phyloP scores from a whole-genome alignment of 176 grass and related monocot species.

The Aegilops bicornis region DNA sequence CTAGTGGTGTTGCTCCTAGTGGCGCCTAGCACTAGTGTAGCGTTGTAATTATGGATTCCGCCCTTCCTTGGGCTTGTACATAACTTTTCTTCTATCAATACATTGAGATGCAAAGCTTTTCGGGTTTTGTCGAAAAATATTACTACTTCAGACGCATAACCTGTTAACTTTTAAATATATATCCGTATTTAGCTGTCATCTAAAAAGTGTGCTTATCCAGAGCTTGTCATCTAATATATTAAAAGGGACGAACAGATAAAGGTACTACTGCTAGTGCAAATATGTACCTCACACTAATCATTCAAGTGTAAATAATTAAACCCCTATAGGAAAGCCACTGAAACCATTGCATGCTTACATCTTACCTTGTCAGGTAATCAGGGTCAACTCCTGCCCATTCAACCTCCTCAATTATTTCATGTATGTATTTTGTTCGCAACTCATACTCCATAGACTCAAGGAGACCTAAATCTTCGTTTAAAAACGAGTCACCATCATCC shows the following conservation, averaged over 20 bases:
- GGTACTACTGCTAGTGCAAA: not conserved
- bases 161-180: conserved; percentile 9
- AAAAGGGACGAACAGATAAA: conserved; percentile 24
- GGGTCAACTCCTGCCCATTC: conserved; percentile 75
- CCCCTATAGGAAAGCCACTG: not conserved
- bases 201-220: not conserved
- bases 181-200: conserved; percentile 6
- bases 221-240: conserved; percentile 1
- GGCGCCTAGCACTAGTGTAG: not conserved
- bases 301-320: conserved; percentile 31
- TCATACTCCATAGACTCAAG: conserved; percentile 90
- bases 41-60: not conserved
- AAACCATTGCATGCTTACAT: conserved; percentile 16
- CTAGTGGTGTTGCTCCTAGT: not conserved
- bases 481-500: conserved; percentile 66
- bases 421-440: conserved; percentile 74
- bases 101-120: not conserved
- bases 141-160: not conserved
- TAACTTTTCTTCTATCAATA: not conserved
- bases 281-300: conserved; percentile 10
- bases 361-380: conserved; percentile 89
- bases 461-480: conserved; percentile 81
- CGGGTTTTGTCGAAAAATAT: not conserved
- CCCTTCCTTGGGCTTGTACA: not conserved
- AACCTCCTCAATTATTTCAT: conserved; percentile 87